phyloP scores from a whole-genome alignment of 306 rosid species.

The Gleditsia sinensis region DNA sequence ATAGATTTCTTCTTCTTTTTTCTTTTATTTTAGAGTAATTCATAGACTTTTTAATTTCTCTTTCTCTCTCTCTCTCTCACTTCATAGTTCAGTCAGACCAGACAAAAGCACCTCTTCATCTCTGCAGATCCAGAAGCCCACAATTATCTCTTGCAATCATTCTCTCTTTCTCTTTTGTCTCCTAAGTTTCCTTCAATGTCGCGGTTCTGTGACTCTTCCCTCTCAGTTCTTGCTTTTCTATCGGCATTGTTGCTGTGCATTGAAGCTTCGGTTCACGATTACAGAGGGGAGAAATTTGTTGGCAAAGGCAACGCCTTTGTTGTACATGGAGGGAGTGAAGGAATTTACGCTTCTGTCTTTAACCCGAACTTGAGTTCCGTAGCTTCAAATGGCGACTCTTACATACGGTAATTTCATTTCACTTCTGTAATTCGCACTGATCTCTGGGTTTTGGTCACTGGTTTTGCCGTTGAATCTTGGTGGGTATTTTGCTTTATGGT shows the following conservation, averaged over 20 bases:
- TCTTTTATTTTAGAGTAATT: neutral
- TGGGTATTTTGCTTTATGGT: neutral
- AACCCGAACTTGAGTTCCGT: conserved; percentile 32
- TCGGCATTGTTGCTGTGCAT: conserved; percentile 35
- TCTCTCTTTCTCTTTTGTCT: conserved; percentile 31
- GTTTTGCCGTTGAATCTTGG: neutral
- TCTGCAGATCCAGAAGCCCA: conserved; percentile 60
- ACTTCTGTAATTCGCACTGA: neutral
- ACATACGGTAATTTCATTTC: conserved; percentile 57
- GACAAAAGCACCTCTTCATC: neutral
- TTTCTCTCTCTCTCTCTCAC: too few relatives aligned
- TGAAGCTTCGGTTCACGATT: conserved; percentile 84
- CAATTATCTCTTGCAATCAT: too few relatives aligned
- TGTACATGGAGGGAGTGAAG: conserved; percentile 96
- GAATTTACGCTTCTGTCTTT: conserved; percentile 73
- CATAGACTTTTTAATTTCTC: too few relatives aligned
- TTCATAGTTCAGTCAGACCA: neutral
- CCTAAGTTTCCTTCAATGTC: conserved; percentile 42
- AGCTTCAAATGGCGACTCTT: conserved; percentile 62
- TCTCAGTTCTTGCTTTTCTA: conserved; percentile 39
- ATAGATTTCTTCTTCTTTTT: too few relatives aligned
- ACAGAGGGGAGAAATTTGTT: conserved; percentile 58
- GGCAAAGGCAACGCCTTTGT: conserved; percentile 89
- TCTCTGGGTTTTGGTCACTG: neutral
- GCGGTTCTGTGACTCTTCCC: conserved; percentile 21